These are phyloP conservation scores for Penicillium verhagenii DNA, from an alignment of 495 filamentous ascomycete species.

Conservation along the genomic window DNA sequence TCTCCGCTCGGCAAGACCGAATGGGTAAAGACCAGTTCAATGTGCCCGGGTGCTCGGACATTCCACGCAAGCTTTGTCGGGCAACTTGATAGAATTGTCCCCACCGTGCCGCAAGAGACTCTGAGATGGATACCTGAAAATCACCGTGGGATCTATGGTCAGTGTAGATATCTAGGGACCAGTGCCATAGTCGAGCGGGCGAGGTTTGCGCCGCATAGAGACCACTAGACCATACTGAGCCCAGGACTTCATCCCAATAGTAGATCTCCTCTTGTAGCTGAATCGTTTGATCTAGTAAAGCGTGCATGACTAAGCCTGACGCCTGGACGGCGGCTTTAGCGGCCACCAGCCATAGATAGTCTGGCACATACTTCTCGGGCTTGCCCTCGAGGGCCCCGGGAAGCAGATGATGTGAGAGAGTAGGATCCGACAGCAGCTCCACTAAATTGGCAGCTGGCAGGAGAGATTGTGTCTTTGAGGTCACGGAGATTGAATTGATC, in stretches of 20 bases:
- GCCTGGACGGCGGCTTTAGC: slow-evolving; percentile 84
- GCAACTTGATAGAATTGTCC: slow-evolving; percentile 78
- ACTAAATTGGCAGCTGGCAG: slow-evolving; percentile 54
- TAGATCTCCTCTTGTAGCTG: slow-evolving; percentile 77
- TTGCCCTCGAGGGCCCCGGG: background rate
- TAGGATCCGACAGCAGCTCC: slow-evolving; percentile 57
- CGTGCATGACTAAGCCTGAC: slow-evolving; percentile 72
- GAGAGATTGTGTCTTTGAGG: slow-evolving; percentile 53
- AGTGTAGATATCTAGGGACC: slow-evolving; percentile 59
- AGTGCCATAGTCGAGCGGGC: slow-evolving; percentile 67
- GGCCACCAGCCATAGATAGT: slow-evolving; percentile 84
- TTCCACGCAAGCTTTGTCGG: slow-evolving; percentile 62
- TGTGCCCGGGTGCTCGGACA: slow-evolving; percentile 57
- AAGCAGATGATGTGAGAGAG: slow-evolving; percentile 25
- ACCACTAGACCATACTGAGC: slow-evolving; percentile 66
- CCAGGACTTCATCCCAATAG: slow-evolving; percentile 88
- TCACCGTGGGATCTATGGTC: slow-evolving; percentile 47
- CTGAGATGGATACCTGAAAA: background rate
- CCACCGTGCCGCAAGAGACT: slow-evolving; percentile 49
- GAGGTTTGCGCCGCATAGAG: slow-evolving; percentile 82
- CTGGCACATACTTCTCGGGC: slow-evolving; percentile 53
- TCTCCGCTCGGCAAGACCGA: slow-evolving; percentile 65
- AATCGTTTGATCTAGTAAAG: slow-evolving; percentile 76
- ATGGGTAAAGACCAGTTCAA: slow-evolving; percentile 66
- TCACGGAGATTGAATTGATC: slow-evolving; percentile 66